These are phyloP conservation scores for Fraxinus quadrangulata DNA, from an alignment of 257 asterid species.

Conservation along the genomic window DNA sequence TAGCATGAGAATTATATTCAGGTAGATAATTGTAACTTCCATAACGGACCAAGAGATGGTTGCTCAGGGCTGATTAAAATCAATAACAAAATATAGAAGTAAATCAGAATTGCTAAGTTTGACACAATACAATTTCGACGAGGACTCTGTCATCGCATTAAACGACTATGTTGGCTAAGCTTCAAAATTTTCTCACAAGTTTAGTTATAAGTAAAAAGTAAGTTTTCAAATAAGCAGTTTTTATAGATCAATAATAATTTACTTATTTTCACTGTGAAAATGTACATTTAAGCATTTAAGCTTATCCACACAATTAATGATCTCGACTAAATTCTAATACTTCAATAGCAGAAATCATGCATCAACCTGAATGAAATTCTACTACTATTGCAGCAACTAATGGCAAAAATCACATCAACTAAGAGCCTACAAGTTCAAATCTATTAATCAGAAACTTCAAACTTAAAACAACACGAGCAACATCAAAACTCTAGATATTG, in stretches of 20 bases:
- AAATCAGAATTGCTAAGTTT: neutral
- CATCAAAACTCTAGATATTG: neutral
- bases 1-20: neutral
- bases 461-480: neutral
- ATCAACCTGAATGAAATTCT: neutral
- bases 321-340: neutral
- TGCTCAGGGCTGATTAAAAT: neutral
- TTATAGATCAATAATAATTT: neutral
- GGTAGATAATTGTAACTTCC: neutral
- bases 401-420: neutral
- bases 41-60: neutral
- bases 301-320: neutral
- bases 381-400: neutral
- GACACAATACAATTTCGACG: neutral
- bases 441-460: neutral
- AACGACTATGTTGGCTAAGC: neutral
- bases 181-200: neutral
- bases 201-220: neutral
- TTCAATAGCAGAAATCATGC: neutral
- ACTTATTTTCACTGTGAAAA: neutral
- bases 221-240: neutral
- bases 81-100: neutral
- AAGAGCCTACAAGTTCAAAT: neutral
- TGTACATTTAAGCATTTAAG: neutral
- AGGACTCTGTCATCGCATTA: neutral